Evolutionary conservation across 1,284 basidiomycete genomes (phyloP).

Genomic region (Sporisorium scitamineum): DNA sequence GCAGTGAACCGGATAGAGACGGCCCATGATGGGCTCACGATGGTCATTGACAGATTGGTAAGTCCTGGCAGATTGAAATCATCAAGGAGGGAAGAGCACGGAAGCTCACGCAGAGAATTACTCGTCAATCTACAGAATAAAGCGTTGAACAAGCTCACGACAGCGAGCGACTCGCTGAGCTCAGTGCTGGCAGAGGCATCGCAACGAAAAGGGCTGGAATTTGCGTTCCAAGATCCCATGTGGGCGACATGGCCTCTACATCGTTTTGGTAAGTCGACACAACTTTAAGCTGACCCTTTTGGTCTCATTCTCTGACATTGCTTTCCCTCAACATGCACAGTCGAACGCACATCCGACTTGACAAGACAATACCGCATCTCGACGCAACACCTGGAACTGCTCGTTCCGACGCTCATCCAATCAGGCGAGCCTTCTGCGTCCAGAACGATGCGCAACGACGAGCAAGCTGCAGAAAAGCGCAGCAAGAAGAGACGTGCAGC

Average conservation of each 20-base stretch:
- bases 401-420: constrained; percentile 38
- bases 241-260: constrained; percentile 64
- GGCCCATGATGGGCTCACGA: constrained; percentile 30
- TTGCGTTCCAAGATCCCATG: constrained; percentile 49
- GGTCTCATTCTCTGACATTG: neutral
- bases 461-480: constrained; percentile 9
- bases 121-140: constrained; percentile 24
- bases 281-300: neutral
- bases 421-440: constrained; percentile 33
- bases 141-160: constrained; percentile 43
- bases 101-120: neutral
- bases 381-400: constrained; percentile 35
- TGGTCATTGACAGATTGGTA: constrained; percentile 46
- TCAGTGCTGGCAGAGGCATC: constrained; percentile 48
- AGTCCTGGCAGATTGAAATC: constrained; percentile 14
- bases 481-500: constrained; percentile 28
- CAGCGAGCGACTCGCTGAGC: constrained; percentile 36
- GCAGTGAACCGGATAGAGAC: constrained; percentile 33
- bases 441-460: neutral
- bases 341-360: constrained; percentile 25
- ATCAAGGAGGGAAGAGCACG: too few relatives aligned
- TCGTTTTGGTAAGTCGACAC: constrained; percentile 48
- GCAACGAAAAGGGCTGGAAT: constrained; percentile 44
- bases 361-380: constrained; percentile 42
- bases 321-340: constrained; percentile 3